A percentile compares a stretch with the other conserved stretches of the same genome.
phyloP scores from a whole-genome alignment of 441 rosid species.

The Mallotus japonicus region DNA sequence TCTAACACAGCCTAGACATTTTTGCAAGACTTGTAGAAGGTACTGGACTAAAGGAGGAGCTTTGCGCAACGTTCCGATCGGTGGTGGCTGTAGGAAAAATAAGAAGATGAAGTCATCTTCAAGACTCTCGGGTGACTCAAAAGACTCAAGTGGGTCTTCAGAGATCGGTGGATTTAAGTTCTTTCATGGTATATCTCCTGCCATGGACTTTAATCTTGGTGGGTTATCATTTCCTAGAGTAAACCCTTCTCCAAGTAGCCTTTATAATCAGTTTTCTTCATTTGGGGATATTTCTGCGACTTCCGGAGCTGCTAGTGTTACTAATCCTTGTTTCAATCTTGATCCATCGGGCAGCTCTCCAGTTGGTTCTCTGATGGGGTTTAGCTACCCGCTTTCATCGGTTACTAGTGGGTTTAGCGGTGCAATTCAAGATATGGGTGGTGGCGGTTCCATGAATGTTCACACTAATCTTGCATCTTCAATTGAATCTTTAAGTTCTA shows the following conservation, averaged over 20 bases:
- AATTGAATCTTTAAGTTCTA: conserved; percentile 79
- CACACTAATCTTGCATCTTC: conserved; percentile 65
- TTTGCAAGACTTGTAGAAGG: conserved; percentile 86
- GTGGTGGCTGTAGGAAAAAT: conserved; percentile 86
- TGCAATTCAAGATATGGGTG: conserved; percentile 40
- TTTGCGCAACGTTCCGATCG: conserved; percentile 83
- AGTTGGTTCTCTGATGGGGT: conserved; percentile 44
- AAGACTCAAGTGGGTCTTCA: conserved; percentile 42
- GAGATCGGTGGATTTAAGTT: conserved; percentile 61
- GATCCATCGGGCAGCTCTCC: conserved; percentile 45
- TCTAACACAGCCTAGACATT: conserved; percentile 85
- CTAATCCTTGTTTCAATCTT: conserved; percentile 35
- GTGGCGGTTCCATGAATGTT: conserved; percentile 41
- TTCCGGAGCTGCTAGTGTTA: conserved; percentile 17
- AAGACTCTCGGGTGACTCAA: conserved; percentile 38
- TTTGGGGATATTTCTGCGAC: conserved; percentile 37
- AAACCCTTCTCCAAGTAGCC: conserved; percentile 36
- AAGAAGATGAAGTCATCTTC: conserved; percentile 65
- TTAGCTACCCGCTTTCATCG: conserved; percentile 43
- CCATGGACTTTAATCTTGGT: conserved; percentile 66
- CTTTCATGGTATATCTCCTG: conserved; percentile 59
- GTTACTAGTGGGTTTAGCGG: conserved; percentile 31
- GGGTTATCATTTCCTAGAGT: conserved; percentile 59
- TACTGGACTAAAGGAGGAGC: conserved; percentile 98
- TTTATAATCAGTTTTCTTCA: conserved; percentile 40